Evolutionary conservation across 2,329 filamentous ascomycete genomes (phyloP).

Genomic region (Myrmaecium sp.): DNA sequence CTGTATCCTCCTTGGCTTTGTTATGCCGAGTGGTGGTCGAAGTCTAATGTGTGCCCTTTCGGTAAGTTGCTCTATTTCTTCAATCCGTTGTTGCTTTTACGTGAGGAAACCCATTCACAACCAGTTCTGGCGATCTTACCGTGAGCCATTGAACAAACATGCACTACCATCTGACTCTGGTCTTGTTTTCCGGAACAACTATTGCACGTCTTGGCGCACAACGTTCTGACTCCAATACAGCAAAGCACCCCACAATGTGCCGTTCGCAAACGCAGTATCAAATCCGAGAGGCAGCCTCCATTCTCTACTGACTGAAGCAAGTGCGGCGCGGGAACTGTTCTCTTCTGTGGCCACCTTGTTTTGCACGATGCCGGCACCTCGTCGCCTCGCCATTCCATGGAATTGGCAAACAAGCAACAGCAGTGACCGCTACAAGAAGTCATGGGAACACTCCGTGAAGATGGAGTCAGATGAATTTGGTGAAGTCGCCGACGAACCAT

Average conservation of each 20-base stretch:
- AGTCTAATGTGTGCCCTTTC: too few species aligned
- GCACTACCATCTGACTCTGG: conserved; percentile 40
- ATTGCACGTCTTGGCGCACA: not conserved
- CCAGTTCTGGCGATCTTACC: conserved; percentile 34
- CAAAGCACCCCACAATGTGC: too few species aligned
- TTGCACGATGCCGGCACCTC: conserved; percentile 1
- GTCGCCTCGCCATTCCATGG: too few species aligned
- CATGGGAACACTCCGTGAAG: not conserved
- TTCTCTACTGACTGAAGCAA: not conserved
- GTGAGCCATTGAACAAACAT: conserved; percentile 43
- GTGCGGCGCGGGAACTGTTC: not conserved
- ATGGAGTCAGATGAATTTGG: not conserved
- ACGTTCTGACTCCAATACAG: conserved; percentile 1
- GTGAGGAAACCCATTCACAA: conserved; percentile 38
- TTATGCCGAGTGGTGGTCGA: too few species aligned
- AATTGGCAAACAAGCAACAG: too few species aligned
- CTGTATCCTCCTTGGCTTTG: too few species aligned
- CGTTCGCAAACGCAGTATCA: not conserved
- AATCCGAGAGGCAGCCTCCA: not conserved
- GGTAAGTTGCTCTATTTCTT: conserved; percentile 1
- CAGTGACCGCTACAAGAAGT: too few species aligned
- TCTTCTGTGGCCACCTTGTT: conserved; percentile 1
- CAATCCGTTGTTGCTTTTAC: conserved; percentile 7
- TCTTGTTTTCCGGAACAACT: conserved; percentile 2
- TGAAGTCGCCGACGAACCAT: not conserved